These are phyloP conservation scores for Bacterosira constricta DNA, from an alignment of 108 stramenopile species.

Conservation along the genomic window DNA sequence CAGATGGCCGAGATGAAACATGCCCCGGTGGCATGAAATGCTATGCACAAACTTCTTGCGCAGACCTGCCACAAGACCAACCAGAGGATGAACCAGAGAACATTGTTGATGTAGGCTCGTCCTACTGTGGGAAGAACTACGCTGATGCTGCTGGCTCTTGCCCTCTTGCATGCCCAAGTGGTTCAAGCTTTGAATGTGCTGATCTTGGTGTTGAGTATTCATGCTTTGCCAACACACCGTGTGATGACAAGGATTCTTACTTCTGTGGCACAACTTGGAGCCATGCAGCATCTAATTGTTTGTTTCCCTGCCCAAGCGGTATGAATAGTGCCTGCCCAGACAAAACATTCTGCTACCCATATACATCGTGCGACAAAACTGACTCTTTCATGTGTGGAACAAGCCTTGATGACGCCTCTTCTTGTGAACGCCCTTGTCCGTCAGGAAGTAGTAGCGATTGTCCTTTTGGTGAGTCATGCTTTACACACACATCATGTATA, in stretches of 20 bases:
- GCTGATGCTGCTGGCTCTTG: constrained; percentile 45
- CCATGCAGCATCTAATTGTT: constrained; percentile 73
- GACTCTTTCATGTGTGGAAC: constrained; percentile 53
- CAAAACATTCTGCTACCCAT: constrained; percentile 46
- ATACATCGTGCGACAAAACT: constrained; percentile 41
- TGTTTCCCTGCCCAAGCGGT: constrained; percentile 70
- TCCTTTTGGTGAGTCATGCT: constrained; percentile 39
- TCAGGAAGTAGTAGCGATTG: constrained; percentile 31
- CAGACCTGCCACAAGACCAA: background rate
- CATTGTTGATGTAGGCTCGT: constrained; percentile 26
- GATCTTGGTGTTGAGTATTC: constrained; percentile 47
- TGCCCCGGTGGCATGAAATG: constrained; percentile 34
- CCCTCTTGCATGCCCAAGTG: constrained; percentile 47
- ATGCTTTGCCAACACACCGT: constrained; percentile 46
- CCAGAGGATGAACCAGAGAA: background rate
- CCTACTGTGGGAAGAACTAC: constrained; percentile 48
- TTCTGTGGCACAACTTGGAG: constrained; percentile 85
- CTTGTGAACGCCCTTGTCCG: constrained; percentile 36
- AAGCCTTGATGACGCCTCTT: constrained; percentile 49
- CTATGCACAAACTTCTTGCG: constrained; percentile 46
- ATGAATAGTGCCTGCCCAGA: constrained; percentile 68
- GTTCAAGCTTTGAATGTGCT: constrained; percentile 40
- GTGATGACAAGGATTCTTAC: constrained; percentile 52
- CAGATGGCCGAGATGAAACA: constrained; percentile 37
- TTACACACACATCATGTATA: constrained; percentile 33